Evolutionary conservation across 2,329 filamentous ascomycete genomes (phyloP), one percentile per base, ranked within the genome.

Genomic region (Fusarium oligoseptatum): DNA sequence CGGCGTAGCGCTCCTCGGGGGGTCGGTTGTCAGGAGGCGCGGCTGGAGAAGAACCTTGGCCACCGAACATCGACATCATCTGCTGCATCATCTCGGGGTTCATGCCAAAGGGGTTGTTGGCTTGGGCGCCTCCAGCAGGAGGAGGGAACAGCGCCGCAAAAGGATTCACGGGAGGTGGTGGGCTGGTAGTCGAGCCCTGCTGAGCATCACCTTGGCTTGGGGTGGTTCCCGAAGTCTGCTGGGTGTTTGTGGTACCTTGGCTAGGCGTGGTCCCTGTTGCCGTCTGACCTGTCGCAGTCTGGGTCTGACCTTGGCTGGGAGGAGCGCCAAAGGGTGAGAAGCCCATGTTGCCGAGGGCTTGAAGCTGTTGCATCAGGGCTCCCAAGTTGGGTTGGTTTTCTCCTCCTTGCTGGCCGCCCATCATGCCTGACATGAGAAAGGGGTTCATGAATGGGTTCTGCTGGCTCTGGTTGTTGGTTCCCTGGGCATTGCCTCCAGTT

Each of bases 1-100:
- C 92, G 4, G 94, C 95, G 78, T 98, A 99, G 68, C 94, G 88
- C 84, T 98, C 97, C 86, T 99, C 97, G 0, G 97, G 96, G 6
- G 97, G 95, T 72, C 96, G 90, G 79, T 89, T 97, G 84, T 99
- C 97, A 3, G 89, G 84, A 6, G 95, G 93, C 20, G 89, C 84
- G 17, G 89, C 84, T 14, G 89, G 83, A 2, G 88, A 81, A 22
- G 81, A 82, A 3, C 80, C 83, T 45, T 79, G 79, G 36, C 78
- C 80, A 68, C 82, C 67, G 72, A 88, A 83, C 73, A 90, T 82
- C 74, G 88, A 86, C 83, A 88, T 83, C 83, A 87, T 85, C 81
- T 87, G 87, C 82, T 87, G 87, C 83, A 88, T 83, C 81, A 84
- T 84, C 78, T 92, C 89, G 0, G 90, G 89, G 39, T 86, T 88